Base-by-base conservation (phyloP, 345 rosid genomes). In the Pugionium cornutum region DNA sequence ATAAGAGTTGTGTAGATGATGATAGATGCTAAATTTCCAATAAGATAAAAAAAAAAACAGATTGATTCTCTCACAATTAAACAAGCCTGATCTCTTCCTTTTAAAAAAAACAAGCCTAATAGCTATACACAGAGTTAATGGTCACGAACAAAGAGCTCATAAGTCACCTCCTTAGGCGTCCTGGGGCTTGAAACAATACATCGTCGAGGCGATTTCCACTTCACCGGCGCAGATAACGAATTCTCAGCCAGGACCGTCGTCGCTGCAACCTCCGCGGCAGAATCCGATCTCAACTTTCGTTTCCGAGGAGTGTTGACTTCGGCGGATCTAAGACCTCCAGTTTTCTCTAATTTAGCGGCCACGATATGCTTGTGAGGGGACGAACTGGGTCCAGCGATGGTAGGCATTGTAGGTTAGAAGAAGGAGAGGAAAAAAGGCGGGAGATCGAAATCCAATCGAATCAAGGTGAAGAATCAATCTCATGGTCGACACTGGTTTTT, bases 281-380 rank as follows among this genome's bases (percentile, higher is more conserved):
- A 59, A 39, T 77, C 77, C 25, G 87, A 84, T 76, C 90, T 84
- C 60, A 83, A 59, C 66, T 73, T 79, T 68, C 89, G 81, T 62
- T 82, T 84, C 70, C 74, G 80, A 75, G 81, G 78, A 63, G 76
- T 72, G 18, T 60, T 64, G 69, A 78, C 73, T 32, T 69, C 65
- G 46, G 49, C 48, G 60, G 84, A 83, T 75, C 60, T 77, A 57
- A 58, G 42, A 28, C 33, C 78, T 34, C 58, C 64, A 39, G 9
- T 64, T 30, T 41, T 67, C 40, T 74, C 83, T 41, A 79, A 75
- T 51, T 66, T 74, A 8, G 72, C 46, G 48, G 75, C 62, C 2
- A 45, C 43, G 65, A 69, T 67, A 43, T 53, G 73, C 47, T 72
- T 68, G 76, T 33, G 47, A 33, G 85, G 76, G n/a, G 94, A 83